These are phyloP conservation scores for Aspergillus alliaceus DNA, from an alignment of 2,329 filamentous ascomycete genomes.

Conservation along the genomic window DNA sequence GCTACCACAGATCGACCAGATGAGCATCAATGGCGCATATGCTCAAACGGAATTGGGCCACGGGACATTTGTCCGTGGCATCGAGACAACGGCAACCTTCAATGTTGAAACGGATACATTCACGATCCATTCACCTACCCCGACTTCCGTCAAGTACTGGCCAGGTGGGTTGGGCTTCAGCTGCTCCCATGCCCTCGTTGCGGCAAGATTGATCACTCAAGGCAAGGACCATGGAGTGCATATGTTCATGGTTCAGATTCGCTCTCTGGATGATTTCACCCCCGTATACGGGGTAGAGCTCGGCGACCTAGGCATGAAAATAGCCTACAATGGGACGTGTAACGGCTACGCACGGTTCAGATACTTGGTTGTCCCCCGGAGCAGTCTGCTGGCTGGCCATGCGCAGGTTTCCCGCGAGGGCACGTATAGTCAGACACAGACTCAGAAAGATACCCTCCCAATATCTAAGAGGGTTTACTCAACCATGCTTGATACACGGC, in stretches of 20 bases:
- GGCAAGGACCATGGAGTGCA: constrained; percentile 1
- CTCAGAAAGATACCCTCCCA: not conserved
- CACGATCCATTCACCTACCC: not conserved
- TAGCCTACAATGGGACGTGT: constrained; percentile 6
- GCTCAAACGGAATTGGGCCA: constrained; percentile 54
- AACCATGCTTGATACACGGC: constrained; percentile 8
- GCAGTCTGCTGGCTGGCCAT: constrained; percentile 1
- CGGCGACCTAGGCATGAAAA: constrained; percentile 4
- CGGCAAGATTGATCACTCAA: not conserved
- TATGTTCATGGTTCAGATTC: constrained; percentile 8
- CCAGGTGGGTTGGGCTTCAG: constrained; percentile 1
- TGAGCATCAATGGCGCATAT: constrained; percentile 53
- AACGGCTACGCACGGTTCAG: constrained; percentile 6
- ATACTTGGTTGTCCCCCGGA: not conserved
- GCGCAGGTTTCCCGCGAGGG: constrained; percentile 1
- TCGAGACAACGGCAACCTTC: constrained; percentile 34
- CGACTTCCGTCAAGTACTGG: constrained; percentile 2
- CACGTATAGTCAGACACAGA: not conserved
- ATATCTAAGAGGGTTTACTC: constrained; percentile 6
- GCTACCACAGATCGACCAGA: constrained; percentile 51
- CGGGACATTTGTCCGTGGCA: constrained; percentile 52
- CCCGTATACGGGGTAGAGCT: not conserved
- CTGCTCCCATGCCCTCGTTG: constrained; percentile 2
- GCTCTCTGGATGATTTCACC: not conserved
- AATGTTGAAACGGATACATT: not conserved